A percentile compares a stretch with the other conserved stretches of the same genome.
Evolutionary conservation across 306 rosid genomes (phyloP).

Genomic region (Castanospermum australe): DNA sequence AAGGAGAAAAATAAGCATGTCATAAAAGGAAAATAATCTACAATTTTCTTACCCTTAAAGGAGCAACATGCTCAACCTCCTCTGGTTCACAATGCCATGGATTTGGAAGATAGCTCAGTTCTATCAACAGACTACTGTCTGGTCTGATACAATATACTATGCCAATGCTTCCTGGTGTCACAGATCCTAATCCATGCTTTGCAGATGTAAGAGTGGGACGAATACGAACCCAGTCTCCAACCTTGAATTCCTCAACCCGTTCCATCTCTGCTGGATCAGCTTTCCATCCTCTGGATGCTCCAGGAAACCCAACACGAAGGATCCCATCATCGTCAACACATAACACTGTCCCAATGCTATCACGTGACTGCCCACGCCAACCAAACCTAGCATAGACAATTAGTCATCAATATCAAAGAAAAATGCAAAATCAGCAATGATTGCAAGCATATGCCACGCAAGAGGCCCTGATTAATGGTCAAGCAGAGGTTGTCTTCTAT

Average conservation of each 20-base stretch:
- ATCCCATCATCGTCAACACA: slow-evolving; percentile 98
- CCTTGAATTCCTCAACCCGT: slow-evolving; percentile 96
- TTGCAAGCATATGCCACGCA: slow-evolving; percentile 1
- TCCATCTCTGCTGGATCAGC: slow-evolving; percentile 99
- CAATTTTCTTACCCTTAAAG: slow-evolving; percentile 68
- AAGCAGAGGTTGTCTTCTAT: background rate
- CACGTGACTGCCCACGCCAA: slow-evolving; percentile 99
- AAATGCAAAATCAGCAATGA: slow-evolving; percentile 4
- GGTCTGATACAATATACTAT: slow-evolving; percentile 94
- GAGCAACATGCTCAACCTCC: slow-evolving; percentile 92
- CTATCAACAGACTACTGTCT: slow-evolving; percentile 90
- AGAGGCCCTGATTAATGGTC: background rate
- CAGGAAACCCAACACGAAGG: slow-evolving; percentile 98
- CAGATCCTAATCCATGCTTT: slow-evolving; percentile 96
- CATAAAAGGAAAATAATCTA: slow-evolving; percentile 1
- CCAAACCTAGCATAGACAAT: slow-evolving; percentile 70
- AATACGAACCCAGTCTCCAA: slow-evolving; percentile 97
- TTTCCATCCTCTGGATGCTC: slow-evolving; percentile 99
- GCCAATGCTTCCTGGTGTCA: slow-evolving; percentile 98
- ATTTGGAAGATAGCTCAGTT: slow-evolving; percentile 91
- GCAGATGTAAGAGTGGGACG: slow-evolving; percentile 96
- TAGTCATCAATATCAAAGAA: slow-evolving; percentile 12
- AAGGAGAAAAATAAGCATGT: background rate
- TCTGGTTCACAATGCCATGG: slow-evolving; percentile 99
- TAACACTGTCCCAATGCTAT: slow-evolving; percentile 94